Conservation (phyloP, 805 yeast species). For the Lipomyces yamadae region DNA sequence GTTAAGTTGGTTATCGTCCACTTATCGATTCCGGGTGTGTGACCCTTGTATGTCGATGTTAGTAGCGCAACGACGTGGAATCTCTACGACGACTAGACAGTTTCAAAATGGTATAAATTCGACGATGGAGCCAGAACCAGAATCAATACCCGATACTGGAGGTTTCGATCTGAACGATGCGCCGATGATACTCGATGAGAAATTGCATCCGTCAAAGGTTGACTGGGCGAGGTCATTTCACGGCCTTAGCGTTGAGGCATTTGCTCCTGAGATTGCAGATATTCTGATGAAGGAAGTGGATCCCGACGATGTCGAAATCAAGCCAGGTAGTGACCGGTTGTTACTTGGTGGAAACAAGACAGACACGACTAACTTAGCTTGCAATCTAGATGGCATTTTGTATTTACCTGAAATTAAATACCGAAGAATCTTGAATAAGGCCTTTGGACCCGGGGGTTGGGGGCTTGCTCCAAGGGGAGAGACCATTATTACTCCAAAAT, state of each 20-base stretch:
- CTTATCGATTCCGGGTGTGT: not conserved
- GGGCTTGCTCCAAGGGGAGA: constrained; percentile 93
- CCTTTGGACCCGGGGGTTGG: constrained; percentile 99
- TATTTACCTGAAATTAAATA: constrained; percentile 96
- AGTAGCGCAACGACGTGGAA: not conserved
- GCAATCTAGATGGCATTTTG: constrained; percentile 69
- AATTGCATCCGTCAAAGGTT: not conserved
- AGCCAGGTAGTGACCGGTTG: constrained; percentile 55
- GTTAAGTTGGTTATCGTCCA: not conserved
- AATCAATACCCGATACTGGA: not conserved
- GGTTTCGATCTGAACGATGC: constrained; percentile 17
- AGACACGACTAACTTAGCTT: constrained; percentile 1
- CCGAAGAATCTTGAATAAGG: constrained; percentile 81
- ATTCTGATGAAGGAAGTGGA: constrained; percentile 67
- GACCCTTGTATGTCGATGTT: not conserved
- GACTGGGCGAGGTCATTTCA: constrained; percentile 89
- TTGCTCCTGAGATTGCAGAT: constrained; percentile 62
- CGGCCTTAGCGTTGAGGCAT: constrained; percentile 83
- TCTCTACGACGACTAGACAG: not conserved
- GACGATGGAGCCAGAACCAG: not conserved
- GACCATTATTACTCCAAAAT: constrained; percentile 71
- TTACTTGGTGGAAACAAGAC: not conserved
- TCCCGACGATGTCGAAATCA: constrained; percentile 81
- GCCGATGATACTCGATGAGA: constrained; percentile 14
- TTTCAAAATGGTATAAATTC: not conserved